Conservation (phyloP, 164 flowering plant genomes). For the Stephania japonica region DNA sequence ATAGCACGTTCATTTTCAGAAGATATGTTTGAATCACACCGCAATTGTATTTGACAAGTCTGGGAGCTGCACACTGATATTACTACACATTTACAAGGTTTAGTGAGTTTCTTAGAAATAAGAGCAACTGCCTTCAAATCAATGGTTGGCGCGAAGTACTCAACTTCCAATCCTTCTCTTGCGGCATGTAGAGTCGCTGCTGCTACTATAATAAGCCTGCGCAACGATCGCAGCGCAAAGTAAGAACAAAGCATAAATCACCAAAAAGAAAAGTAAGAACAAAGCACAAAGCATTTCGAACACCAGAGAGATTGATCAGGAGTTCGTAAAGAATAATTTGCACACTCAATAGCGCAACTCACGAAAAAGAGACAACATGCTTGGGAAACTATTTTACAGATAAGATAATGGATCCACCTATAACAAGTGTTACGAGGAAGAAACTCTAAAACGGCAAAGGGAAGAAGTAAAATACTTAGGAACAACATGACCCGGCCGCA, state of each 20-base stretch:
- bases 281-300: not conserved
- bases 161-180: slow-evolving; percentile 7
- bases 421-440: not conserved
- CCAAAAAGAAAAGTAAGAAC: not conserved
- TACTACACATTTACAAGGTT: slow-evolving; percentile 19
- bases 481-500: slow-evolving; percentile 54
- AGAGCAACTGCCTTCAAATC: not conserved
- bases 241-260: not conserved
- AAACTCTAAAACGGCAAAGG: not conserved
- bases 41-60: slow-evolving; percentile 6
- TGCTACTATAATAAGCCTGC: slow-evolving; percentile 3
- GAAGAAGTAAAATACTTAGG: slow-evolving; percentile 23
- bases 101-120: not conserved
- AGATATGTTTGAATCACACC: slow-evolving; percentile 7
- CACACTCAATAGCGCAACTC: not conserved
- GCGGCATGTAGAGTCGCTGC: not conserved
- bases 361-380: not conserved
- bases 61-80: slow-evolving; percentile 4
- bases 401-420: too few species aligned
- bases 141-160: not conserved
- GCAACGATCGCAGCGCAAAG: not conserved
- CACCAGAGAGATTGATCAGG: not conserved
- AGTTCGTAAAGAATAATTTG: not conserved
- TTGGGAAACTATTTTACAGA: not conserved
- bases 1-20: not conserved